Evolutionary conservation across 495 filamentous ascomycete genomes (phyloP), one percentile per base, ranked within the genome.

Genomic region (Penicillium alfredii): DNA sequence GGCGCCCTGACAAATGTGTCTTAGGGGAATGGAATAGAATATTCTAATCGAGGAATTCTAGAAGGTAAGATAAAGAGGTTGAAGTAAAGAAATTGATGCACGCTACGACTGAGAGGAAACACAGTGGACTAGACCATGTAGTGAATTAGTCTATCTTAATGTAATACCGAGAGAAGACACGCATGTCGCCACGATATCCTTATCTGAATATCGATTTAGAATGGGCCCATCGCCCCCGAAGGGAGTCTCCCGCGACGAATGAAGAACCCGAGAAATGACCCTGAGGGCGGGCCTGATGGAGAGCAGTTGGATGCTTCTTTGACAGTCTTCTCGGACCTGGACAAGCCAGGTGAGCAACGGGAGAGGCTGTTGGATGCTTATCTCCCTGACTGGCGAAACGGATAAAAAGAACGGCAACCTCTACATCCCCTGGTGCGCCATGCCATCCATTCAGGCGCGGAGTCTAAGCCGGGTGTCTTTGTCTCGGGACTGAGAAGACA

Each of bases 251-350:
- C 14, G 23, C 13, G 20, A 38, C 19, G n/a, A n/a, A n/a, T n/a
- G n/a, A n/a, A n/a, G n/a, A n/a, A n/a, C n/a, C n/a, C n/a, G n/a
- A n/a, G 41, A 45, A 43, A 35, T 33, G 46, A 56, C 46, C 53
- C 53, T 42, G 44, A 58, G 63, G 54, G 58, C 44, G 58, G 56
- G 45, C 52, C 41, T 49, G 61, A 66, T 69, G 60, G 65, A 60
- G 61, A 67, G 66, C 66, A 69, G 63, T 69, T 69, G 62, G 64
- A 68, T 69, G 64, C 66, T 69, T 67, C 66, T 69, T 61, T 60
- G 48, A 61, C 61, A 65, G 61, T 63, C 57, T 54, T 60, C 61
- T 58, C 63, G 46, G 51, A 43, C 26, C 33, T 45, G 49, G 47
- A 42, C 8, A 22, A n/a, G 14, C 48, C 49, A 34, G 35, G 48